Base-by-base conservation (phyloP, 2,329 filamentous ascomycete species). In the Aspergillus cejpii region DNA sequence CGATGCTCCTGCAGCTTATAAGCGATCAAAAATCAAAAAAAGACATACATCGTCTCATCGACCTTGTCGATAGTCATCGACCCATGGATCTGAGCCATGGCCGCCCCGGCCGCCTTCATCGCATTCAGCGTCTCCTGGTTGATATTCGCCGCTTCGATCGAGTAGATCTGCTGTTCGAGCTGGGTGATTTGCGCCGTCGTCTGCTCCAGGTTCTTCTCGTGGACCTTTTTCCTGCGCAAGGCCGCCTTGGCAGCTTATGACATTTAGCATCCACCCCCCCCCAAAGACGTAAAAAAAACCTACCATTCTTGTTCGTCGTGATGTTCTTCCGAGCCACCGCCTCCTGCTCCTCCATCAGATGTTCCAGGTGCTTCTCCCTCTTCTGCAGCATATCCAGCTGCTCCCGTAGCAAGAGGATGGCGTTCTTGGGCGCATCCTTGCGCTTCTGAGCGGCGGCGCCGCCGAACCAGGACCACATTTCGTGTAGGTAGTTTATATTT, bases 361-460 rank as follows among this genome's bases (percentile, higher is more conserved):
- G 85, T 69, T 92, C 85, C 50, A 97, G 72, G 65, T 97, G 88
- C 68, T 81, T 86, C 75, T 97, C 90, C 49, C 91, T 80, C 78
- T 98, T 98, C 73, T 94, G 88, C 64, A 98, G 78, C 90, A 97
- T 97, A 59, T 96, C 91, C 36, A 97, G 78, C 74, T 96, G 91
- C 62, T 84, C 79, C 58, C 92, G 82, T 62, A 98, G 74, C 49
- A 80, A 80, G 45, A 98, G 76, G 61, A 98, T 98, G 57, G 92
- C 92, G 75, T 95, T 92, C 79, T 98, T 98, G 46, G 92, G 88
- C 49, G 82, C 85, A 73, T 96, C 88, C 74, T 94, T 95, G 73
- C 84, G 83, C 77, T 88, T 87, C 73, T 89, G 83, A 58, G 83
- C 83, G 60, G 80, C 79, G 55, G 79, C 80, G 62, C 88, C 88